phyloP scores from a whole-genome alignment of 257 asterid species.

The Mitragyna speciosa region DNA sequence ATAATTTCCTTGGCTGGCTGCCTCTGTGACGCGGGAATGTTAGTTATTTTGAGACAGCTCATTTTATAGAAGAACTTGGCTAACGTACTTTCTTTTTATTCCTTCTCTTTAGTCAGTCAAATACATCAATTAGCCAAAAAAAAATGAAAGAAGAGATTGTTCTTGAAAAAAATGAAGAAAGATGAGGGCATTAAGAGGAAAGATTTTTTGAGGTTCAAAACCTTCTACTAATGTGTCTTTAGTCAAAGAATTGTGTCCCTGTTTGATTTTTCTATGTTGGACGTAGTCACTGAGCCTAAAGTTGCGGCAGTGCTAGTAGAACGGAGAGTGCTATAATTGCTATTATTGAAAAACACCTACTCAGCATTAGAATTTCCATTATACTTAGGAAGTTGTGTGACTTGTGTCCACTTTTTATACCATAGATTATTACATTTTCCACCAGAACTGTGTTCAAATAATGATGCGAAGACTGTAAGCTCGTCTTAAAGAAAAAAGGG shows the following conservation, averaged over 20 bases:
- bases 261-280: neutral
- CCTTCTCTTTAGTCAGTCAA: neutral
- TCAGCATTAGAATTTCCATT: neutral
- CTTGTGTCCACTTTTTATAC: neutral
- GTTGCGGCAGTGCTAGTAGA: neutral
- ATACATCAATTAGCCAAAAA: neutral
- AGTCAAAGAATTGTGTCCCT: neutral
- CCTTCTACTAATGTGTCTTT: slow-evolving; percentile 12
- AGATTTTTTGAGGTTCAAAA: slow-evolving; percentile 13
- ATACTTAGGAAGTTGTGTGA: neutral
- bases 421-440: neutral
- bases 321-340: slow-evolving; percentile 13
- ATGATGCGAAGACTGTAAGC: neutral
- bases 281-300: neutral
- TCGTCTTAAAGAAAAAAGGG: neutral
- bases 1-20: neutral
- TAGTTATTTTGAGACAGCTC: slow-evolving; percentile 6
- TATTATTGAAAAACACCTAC: slow-evolving; percentile 1
- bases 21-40: slow-evolving; percentile 21
- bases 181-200: neutral
- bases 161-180: neutral
- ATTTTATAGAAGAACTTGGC: neutral
- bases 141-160: neutral
- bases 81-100: neutral
- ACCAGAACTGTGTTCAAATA: neutral